Conservation (phyloP, 2,329 filamentous ascomycete genomes). For the Epichloe uncinata region DNA sequence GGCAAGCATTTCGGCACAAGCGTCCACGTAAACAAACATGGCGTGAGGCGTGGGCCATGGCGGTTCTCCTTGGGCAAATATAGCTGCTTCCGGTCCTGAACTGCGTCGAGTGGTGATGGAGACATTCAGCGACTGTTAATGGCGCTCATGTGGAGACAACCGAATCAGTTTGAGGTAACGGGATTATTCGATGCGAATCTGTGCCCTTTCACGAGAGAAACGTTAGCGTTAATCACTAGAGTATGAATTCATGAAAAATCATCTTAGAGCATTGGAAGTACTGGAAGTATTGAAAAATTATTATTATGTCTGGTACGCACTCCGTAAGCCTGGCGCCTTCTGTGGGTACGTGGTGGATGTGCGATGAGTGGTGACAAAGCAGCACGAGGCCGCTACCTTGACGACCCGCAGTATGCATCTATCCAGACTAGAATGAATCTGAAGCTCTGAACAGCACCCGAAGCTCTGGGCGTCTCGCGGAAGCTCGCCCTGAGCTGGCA, state of each 20-base stretch:
- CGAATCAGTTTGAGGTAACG: neutral
- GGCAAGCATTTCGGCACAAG: slow-evolving; percentile 37
- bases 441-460: neutral
- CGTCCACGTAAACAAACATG: slow-evolving; percentile 31
- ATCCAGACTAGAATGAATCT: neutral
- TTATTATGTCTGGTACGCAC: no score
- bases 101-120: neutral
- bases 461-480: no score
- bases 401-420: slow-evolving; percentile 2
- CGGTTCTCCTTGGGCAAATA: slow-evolving; percentile 35
- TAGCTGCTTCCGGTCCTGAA: slow-evolving; percentile 30
- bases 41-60: slow-evolving; percentile 36
- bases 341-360: neutral
- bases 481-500: no score
- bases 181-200: neutral
- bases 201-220: neutral
- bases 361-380: neutral
- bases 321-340: neutral
- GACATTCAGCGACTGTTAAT: neutral
- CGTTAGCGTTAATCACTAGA: neutral
- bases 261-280: no score
- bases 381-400: no score
- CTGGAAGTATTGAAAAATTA: no score
- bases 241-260: neutral
- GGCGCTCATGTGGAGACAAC: neutral